phyloP scores from a whole-genome alignment of 1,284 basidiomycete species.

The Ustilago tritici region DNA sequence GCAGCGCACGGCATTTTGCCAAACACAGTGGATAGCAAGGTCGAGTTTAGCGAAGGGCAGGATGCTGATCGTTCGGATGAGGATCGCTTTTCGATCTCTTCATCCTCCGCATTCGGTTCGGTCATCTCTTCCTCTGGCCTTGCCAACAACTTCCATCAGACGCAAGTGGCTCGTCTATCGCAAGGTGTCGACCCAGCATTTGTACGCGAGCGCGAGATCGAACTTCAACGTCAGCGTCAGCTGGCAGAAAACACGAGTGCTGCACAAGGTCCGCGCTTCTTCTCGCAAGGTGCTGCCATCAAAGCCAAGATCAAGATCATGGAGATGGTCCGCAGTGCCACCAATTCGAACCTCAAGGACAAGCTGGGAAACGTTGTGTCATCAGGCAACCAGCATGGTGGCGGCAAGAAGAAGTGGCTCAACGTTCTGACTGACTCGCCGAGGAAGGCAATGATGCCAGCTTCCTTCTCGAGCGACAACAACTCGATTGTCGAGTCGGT shows the following conservation, averaged over 20 bases:
- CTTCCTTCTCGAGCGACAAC: constrained; percentile 26
- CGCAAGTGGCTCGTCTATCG: constrained; percentile 13
- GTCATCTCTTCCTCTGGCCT: constrained; percentile 41
- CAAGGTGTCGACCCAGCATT: constrained; percentile 19
- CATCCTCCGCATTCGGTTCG: constrained; percentile 54
- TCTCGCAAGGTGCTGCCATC: constrained; percentile 60
- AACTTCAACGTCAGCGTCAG: constrained; percentile 34
- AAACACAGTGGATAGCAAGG: background rate
- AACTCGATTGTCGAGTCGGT: constrained; percentile 32
- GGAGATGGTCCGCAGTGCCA: constrained; percentile 51
- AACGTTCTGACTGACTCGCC: constrained; percentile 29
- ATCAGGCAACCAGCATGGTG: constrained; percentile 15
- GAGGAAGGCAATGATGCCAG: constrained; percentile 7
- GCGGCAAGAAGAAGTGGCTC: constrained; percentile 45
- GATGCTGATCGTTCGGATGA: constrained; percentile 47
- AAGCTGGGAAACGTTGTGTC: constrained; percentile 29
- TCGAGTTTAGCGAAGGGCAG: constrained; percentile 5
- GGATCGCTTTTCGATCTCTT: constrained; percentile 49
- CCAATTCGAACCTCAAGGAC: constrained; percentile 40
- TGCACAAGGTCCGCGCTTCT: constrained; percentile 50
- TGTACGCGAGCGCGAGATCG: constrained; percentile 33
- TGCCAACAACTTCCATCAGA: constrained; percentile 17
- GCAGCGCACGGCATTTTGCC: background rate
- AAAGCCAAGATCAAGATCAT: constrained; percentile 59
- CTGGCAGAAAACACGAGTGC: constrained; percentile 53